Base-by-base conservation (phyloP, 768 basidiomycete genomes). In the Kwoniella mangroviensis region DNA sequence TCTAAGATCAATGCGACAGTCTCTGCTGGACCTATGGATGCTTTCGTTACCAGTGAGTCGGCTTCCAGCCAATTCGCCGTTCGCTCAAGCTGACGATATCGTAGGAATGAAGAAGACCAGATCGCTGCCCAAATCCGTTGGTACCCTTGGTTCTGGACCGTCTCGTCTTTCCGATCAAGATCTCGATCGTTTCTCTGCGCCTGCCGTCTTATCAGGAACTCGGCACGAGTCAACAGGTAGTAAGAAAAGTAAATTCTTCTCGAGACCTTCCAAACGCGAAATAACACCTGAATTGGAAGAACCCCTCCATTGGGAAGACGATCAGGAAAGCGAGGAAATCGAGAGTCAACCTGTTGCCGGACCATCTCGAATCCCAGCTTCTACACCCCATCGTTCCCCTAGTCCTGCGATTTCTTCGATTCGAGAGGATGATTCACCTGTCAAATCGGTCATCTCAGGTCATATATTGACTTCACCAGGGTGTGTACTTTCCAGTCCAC, bases 41-140 rank as follows among this genome's bases (percentile, higher is more conserved):
- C 78, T 1, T 83, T 80, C 67, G 63, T 83, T 55, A 73, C 73
- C 7, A 75, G 82, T 81, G 51, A 74, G 80, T 69, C 19, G 34
- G 55, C 28, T 55, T 43, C n/a, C 22, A 4, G 34, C 24, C n/a
- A n/a, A n/a, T n/a, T n/a, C n/a, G n/a, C n/a, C n/a, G n/a, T n/a
- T n/a, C n/a, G n/a, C n/a, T n/a, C 45, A 22, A 66, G 52, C 61
- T 45, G 59, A 59, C 17, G 40, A 28, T 49, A 19, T 1, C 41
- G 40, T 49, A 68, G 70, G 55, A 28, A 49, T 59, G 24, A 65
- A 67, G 24, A 51, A 53, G 21, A 17, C 70, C n/a, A 72, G 55
- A 58, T 28, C 63, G 10, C 57, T 82, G 4, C 76, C 78, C 9
- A 75, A 65, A 60, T 74, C 78, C 7, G 78, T 82, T 22, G 81